phyloP scores from a whole-genome alignment of 2,329 filamentous ascomycete species.

The Sporothrix curviconia region DNA sequence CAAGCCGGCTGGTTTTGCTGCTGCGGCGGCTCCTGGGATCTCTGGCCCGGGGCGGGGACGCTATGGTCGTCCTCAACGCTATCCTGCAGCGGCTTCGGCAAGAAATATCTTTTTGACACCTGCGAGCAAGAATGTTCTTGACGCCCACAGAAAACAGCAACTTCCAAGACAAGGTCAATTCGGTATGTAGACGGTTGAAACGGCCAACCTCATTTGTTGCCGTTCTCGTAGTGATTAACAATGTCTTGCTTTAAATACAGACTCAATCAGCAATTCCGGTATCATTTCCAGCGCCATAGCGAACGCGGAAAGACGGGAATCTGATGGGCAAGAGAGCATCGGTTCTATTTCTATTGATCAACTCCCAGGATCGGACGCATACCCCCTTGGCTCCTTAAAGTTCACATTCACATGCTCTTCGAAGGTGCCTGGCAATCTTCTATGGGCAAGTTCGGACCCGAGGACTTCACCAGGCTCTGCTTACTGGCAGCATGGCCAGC shows the following conservation, averaged over 20 bases:
- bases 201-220: not conserved
- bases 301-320: constrained; percentile 67
- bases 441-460: constrained; percentile 41
- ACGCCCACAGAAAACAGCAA: constrained; percentile 39
- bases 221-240: too few species aligned
- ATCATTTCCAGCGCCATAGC: constrained; percentile 92
- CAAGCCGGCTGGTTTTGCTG: constrained; percentile 44
- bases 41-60: constrained; percentile 81
- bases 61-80: constrained; percentile 56
- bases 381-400: constrained; percentile 68
- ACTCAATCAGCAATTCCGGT: constrained; percentile 45
- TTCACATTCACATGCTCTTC: constrained; percentile 97
- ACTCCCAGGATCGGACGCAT: constrained; percentile 42
- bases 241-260: too few species aligned
- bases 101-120: constrained; percentile 57
- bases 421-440: constrained; percentile 76
- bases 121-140: constrained; percentile 53
- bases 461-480: constrained; percentile 4
- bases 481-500: constrained; percentile 9
- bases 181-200: constrained; percentile 19
- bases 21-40: constrained; percentile 59
- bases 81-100: constrained; percentile 32
- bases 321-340: constrained; percentile 67
- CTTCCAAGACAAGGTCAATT: constrained; percentile 26
- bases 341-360: constrained; percentile 80